These are phyloP conservation scores for Cornus controversa DNA, from an alignment of 148 eudicot species.

Conservation along the genomic window DNA sequence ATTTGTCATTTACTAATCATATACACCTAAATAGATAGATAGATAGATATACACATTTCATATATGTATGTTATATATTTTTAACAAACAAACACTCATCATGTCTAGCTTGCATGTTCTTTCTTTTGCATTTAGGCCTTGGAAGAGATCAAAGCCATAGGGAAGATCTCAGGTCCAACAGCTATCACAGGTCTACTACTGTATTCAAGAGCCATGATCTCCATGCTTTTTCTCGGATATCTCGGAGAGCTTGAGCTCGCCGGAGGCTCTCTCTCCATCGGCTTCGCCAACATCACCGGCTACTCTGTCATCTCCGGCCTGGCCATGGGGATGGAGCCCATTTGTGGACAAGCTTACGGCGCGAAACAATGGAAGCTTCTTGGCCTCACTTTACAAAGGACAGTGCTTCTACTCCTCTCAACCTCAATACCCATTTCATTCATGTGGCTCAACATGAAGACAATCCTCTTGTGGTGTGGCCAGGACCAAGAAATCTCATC, in stretches of 20 bases:
- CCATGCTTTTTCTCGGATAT: constrained; percentile 92
- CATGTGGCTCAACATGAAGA: constrained; percentile 81
- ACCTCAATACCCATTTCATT: constrained; percentile 73
- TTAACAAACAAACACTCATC: neutral
- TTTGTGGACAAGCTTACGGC: constrained; percentile 93
- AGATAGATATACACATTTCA: no score
- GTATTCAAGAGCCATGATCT: constrained; percentile 88
- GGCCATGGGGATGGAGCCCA: constrained; percentile 99
- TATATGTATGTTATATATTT: neutral
- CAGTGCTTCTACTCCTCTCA: constrained; percentile 68
- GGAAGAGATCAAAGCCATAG: constrained; percentile 78
- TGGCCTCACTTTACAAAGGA: constrained; percentile 76
- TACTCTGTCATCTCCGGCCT: constrained; percentile 87
- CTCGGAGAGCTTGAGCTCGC: constrained; percentile 90
- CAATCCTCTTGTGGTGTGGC: constrained; percentile 63
- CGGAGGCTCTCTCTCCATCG: constrained; percentile 84
- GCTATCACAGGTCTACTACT: constrained; percentile 70
- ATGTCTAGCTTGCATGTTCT: constrained; percentile 14
- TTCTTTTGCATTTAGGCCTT: constrained; percentile 41
- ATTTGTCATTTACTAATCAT: neutral
- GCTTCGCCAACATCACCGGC: constrained; percentile 95
- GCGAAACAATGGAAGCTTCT: constrained; percentile 79
- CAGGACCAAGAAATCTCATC: constrained; percentile 74
- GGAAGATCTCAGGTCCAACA: constrained; percentile 87
- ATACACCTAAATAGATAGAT: no score